phyloP scores from a whole-genome alignment of 1,284 basidiomycete genomes.

The Cryptococcus maquisensis region DNA sequence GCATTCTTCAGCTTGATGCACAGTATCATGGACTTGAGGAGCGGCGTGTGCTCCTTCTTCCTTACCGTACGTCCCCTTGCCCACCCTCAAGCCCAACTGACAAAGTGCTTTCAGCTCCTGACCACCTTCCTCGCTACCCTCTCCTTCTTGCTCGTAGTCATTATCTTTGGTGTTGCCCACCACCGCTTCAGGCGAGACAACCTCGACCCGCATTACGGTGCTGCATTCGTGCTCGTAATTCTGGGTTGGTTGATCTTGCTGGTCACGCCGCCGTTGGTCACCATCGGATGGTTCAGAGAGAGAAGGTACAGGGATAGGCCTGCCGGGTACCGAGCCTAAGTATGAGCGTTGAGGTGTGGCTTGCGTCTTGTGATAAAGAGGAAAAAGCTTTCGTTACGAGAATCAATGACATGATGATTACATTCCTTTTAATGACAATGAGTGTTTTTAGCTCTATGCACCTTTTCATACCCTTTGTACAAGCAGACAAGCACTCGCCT shows the following conservation, averaged over 20 bases:
- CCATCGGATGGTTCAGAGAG: slow-evolving; percentile 29
- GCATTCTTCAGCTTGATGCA: slow-evolving; percentile 26
- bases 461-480: background rate
- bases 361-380: too few species aligned
- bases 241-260: slow-evolving; percentile 27
- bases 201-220: slow-evolving; percentile 27
- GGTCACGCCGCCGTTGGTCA: slow-evolving; percentile 19
- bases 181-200: slow-evolving; percentile 22
- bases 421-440: slow-evolving; percentile 4
- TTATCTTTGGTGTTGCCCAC: slow-evolving; percentile 32
- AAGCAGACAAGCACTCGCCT: background rate
- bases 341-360: too few species aligned
- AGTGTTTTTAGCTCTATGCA: slow-evolving; percentile 7
- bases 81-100: too few species aligned
- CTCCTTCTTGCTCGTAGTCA: slow-evolving; percentile 34
- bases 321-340: too few species aligned
- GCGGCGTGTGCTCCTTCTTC: slow-evolving; percentile 21
- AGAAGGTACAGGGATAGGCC: slow-evolving; percentile 17
- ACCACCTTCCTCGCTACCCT: slow-evolving; percentile 27
- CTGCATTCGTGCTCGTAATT: slow-evolving; percentile 29
- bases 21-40: slow-evolving; percentile 16
- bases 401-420: background rate
- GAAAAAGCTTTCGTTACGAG: too few species aligned
- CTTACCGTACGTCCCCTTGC: slow-evolving; percentile 25
- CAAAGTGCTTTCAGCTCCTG: slow-evolving; percentile 17